Percentiles rank a stretch among this genome's conserved stretches.
These are phyloP conservation scores for Fusarium torreyae DNA, from an alignment of 2,329 filamentous ascomycete genomes.

Conservation along the genomic window DNA sequence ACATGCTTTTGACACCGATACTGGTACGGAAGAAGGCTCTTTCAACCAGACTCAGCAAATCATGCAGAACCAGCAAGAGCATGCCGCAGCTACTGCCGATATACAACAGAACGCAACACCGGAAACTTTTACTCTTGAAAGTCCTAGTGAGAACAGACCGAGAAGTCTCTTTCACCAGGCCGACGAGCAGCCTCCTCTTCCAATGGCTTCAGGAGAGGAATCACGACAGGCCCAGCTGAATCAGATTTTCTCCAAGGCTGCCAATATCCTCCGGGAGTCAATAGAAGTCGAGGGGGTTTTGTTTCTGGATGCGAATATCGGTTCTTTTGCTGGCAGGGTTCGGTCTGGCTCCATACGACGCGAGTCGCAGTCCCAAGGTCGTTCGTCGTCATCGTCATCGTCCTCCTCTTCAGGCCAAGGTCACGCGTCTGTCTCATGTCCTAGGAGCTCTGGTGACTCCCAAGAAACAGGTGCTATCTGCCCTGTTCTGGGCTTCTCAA, in stretches of 20 bases:
- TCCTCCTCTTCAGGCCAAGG: slow-evolving; percentile 18
- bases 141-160: slow-evolving; percentile 1
- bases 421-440: slow-evolving; percentile 8
- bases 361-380: neutral
- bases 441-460: slow-evolving; percentile 44
- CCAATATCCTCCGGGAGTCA: slow-evolving; percentile 60
- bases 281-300: slow-evolving; percentile 59
- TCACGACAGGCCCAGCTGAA: neutral
- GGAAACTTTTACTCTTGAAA: slow-evolving; percentile 29
- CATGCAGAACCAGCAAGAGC: slow-evolving; percentile 19
- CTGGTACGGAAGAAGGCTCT: slow-evolving; percentile 21
- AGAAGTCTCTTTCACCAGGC: neutral
- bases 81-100: neutral
- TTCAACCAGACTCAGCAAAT: slow-evolving; percentile 27
- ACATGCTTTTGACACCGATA: slow-evolving; percentile 12
- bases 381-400: slow-evolving; percentile 28
- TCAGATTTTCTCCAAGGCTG: slow-evolving; percentile 60
- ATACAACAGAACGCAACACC: neutral
- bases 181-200: neutral
- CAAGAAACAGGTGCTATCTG: slow-evolving; percentile 44
- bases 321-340: slow-evolving; percentile 26
- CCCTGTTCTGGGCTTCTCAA: slow-evolving; percentile 58
- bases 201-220: slow-evolving; percentile 9
- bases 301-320: slow-evolving; percentile 54
- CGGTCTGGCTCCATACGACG: slow-evolving; percentile 7